phyloP scores from a whole-genome alignment of 1,284 basidiomycete genomes.

The Tranzscheliella williamsii region DNA sequence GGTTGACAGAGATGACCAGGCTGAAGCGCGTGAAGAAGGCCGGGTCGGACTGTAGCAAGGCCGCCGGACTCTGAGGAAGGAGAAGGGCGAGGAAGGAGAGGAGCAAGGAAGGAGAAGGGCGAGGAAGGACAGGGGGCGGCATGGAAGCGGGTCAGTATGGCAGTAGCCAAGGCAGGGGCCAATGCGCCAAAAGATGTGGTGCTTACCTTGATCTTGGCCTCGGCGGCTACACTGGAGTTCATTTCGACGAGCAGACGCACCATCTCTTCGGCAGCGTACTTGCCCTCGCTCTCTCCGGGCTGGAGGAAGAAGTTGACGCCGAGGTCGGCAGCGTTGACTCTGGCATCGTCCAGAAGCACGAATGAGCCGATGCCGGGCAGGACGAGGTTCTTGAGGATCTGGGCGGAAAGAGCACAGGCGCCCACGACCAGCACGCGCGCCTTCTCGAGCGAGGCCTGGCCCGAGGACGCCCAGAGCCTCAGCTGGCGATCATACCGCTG shows the following conservation, averaged over 20 bases:
- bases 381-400: slow-evolving; percentile 90
- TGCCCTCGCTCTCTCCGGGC: slow-evolving; percentile 72
- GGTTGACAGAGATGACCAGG: slow-evolving; percentile 75
- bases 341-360: slow-evolving; percentile 75
- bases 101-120: slow-evolving; percentile 7
- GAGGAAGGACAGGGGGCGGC: not conserved
- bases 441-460: slow-evolving; percentile 86
- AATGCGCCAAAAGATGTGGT: no score
- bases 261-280: slow-evolving; percentile 77
- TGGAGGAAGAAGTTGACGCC: slow-evolving; percentile 97
- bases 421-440: slow-evolving; percentile 80
- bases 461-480: slow-evolving; percentile 91
- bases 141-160: no score
- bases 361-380: slow-evolving; percentile 91
- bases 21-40: slow-evolving; percentile 69
- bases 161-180: no score
- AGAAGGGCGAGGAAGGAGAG: slow-evolving; percentile 4
- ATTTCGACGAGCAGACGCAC: slow-evolving; percentile 79
- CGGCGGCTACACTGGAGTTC: slow-evolving; percentile 80
- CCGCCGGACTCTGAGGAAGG: slow-evolving; percentile 3
- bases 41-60: slow-evolving; percentile 67
- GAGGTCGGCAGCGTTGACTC: slow-evolving; percentile 74
- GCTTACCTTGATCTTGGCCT: slow-evolving; percentile 68
- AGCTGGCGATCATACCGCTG: slow-evolving; percentile 60
- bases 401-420: slow-evolving; percentile 77